These are phyloP conservation scores for Pyricularia grisea DNA, from an alignment of 2,329 filamentous ascomycete species.

Conservation along the genomic window DNA sequence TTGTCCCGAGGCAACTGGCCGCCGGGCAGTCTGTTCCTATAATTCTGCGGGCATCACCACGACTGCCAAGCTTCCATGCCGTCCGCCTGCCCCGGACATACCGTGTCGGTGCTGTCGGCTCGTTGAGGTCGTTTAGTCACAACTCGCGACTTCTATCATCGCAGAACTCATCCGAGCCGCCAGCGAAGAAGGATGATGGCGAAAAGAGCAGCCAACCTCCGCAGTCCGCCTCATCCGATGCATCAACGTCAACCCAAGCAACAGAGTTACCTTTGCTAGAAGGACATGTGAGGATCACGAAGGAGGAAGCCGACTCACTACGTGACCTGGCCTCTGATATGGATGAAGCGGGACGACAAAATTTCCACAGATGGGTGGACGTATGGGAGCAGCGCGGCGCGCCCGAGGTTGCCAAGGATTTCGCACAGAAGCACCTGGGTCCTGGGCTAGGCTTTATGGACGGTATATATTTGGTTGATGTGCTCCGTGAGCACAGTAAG, in stretches of 20 bases:
- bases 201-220: background rate
- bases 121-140: slow-evolving; percentile 3
- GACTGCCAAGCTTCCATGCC: slow-evolving; percentile 9
- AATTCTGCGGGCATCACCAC: background rate
- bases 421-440: background rate
- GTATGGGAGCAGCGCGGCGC: background rate
- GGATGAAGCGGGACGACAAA: background rate
- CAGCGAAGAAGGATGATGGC: slow-evolving; percentile 1
- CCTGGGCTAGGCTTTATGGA: background rate
- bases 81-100: slow-evolving; percentile 11
- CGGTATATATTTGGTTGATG: background rate
- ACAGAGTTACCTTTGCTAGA: background rate
- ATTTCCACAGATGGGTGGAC: background rate
- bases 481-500: background rate
- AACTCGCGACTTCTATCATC: slow-evolving; percentile 6
- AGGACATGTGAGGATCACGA: background rate
- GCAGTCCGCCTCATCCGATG: background rate
- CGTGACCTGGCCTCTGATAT: background rate
- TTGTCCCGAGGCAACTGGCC: background rate
- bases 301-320: background rate
- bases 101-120: slow-evolving; percentile 5
- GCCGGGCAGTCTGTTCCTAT: background rate
- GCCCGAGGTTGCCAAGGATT: background rate
- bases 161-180: slow-evolving; percentile 1
- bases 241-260: slow-evolving; percentile 8